phyloP scores from a whole-genome alignment of 164 flowering plant species.

The Hamamelis virginiana region DNA sequence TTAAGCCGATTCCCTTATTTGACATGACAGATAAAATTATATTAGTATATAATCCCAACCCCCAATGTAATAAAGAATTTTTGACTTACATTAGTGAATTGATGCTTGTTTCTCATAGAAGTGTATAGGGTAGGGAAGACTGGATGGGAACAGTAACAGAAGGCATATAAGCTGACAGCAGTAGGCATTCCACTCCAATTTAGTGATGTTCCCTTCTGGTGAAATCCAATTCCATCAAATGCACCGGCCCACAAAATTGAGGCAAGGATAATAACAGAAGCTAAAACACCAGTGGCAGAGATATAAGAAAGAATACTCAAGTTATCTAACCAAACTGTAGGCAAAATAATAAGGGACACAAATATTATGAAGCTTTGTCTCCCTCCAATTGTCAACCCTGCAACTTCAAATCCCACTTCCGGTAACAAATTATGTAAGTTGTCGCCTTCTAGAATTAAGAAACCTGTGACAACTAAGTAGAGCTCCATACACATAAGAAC shows the following conservation, averaged over 20 bases:
- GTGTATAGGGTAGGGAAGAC: conserved; percentile 79
- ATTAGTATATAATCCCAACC: too few relatives aligned
- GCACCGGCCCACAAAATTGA: conserved; percentile 57
- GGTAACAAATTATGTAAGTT: conserved; percentile 67
- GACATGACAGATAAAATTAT: too few relatives aligned
- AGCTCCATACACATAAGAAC: conserved; percentile 59
- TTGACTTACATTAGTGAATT: conserved; percentile 61
- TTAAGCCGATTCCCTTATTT: too few relatives aligned
- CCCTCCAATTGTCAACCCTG: conserved; percentile 38
- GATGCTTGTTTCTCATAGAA: conserved; percentile 62
- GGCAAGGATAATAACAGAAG: conserved; percentile 47
- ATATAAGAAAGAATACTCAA: conserved; percentile 54
- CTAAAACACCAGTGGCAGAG: conserved; percentile 74
- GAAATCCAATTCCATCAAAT: conserved; percentile 65
- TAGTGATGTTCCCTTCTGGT: conserved; percentile 38
- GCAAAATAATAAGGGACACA: conserved; percentile 58
- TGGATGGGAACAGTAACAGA: conserved; percentile 83
- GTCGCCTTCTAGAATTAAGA: conserved; percentile 81
- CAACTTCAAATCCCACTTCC: conserved; percentile 21
- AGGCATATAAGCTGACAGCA: conserved; percentile 62
- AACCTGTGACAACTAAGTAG: conserved; percentile 63
- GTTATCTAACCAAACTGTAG: conserved; percentile 58
- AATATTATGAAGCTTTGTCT: conserved; percentile 42
- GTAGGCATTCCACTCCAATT: conserved; percentile 64
- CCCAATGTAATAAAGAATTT: too few relatives aligned